Conservation (phyloP, 495 filamentous ascomycete species). For the Cercophora samala region DNA sequence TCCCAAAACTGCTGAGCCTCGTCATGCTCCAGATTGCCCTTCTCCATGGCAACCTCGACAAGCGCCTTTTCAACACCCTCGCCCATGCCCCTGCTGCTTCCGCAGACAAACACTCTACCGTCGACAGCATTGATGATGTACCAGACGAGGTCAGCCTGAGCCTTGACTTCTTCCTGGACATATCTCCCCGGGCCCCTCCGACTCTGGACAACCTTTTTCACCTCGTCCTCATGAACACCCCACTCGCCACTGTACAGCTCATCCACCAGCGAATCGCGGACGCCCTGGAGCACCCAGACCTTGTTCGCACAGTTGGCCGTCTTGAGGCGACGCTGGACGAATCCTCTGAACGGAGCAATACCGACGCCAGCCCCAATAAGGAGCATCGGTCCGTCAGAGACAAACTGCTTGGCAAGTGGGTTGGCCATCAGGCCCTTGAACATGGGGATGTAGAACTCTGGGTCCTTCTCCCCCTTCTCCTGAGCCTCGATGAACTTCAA, state of each 20-base stretch:
- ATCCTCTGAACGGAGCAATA: conserved; percentile 94
- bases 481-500: conserved; percentile 63
- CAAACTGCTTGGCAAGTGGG: conserved; percentile 84
- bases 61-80: conserved; percentile 87
- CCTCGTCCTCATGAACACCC: conserved; percentile 87
- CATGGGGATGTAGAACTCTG: conserved; percentile 79
- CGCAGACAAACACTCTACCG: conserved; percentile 92
- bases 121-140: conserved; percentile 91
- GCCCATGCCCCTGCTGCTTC: conserved; percentile 92
- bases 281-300: conserved; percentile 98
- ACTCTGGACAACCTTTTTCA: conserved; percentile 90
- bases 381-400: conserved; percentile 91
- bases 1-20: conserved; percentile 77
- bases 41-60: conserved; percentile 74
- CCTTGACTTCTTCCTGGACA: conserved; percentile 79
- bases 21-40: conserved; percentile 68
- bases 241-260: conserved; percentile 96
- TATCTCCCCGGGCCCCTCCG: conserved; percentile 73
- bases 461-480: conserved; percentile 50
- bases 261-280: conserved; percentile 86
- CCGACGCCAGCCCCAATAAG: conserved; percentile 95
- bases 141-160: conserved; percentile 95
- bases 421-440: conserved; percentile 99
- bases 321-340: conserved; percentile 90
- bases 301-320: conserved; percentile 98